Evolutionary conservation across 441 rosid genomes (phyloP), one percentile per base, ranked within the genome.

Genomic region (Dalechampia spathulata): DNA sequence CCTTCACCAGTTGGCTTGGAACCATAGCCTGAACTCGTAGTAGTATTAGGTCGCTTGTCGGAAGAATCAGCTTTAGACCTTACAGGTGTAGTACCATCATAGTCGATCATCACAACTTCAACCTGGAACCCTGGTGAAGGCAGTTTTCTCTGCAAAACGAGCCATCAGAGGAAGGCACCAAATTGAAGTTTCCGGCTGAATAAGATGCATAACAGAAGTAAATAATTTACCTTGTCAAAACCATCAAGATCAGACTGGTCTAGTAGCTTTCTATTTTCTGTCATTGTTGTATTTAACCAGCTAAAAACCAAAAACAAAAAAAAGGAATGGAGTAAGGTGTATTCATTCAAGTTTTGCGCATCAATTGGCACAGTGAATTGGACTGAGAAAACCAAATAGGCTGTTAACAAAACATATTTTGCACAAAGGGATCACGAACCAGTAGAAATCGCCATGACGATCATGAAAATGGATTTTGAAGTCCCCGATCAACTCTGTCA

Each of bases 391-490:
- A 20, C 41, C 15, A 30, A 42, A 4, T 30, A 30, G 34, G 52
- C 19, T 41, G 30, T 60, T 54, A 13, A 65, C 52, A 30, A 22
- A 58, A 21, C 34, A 30, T 22, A 4, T n/a, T 41, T 26, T 6
- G 2, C 28, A 30, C 20, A 4, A 47, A 38, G 12, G 49, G 44
- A 49, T 66, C 23, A 53, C 78, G 41, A 21, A 90, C 97, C 95
- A 90, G 78, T 90, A 84, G 68, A 90, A 87, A 61, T 90, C 96
- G 72, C 97, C 97, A 52, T 85, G 83, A 16, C 79, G 77, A 44
- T 87, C 97, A 59, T 87, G 86, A 60, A 90, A 90, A 30, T 79
- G 87, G 69, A 90, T 71, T 73, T 87, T 87, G 78, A 90, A 85
- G 75, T 90, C 94, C 20, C 97, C 96, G 0, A 51, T 63, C 63